Conservation (phyloP, 352 stramenopile genomes). For the Pythium aquatile region DNA sequence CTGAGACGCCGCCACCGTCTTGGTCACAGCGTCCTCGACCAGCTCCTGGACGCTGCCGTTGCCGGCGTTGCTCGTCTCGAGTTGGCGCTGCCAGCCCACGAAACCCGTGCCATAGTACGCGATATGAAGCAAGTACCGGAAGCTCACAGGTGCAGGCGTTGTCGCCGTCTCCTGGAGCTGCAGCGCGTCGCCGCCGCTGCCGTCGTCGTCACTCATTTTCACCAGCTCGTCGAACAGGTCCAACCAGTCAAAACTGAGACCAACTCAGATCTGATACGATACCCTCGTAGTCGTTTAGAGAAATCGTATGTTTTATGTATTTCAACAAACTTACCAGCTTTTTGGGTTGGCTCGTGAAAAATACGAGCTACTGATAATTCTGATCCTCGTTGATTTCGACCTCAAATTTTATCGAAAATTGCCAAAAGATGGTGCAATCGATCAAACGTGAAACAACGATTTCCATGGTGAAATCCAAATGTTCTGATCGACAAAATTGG, state of each 20-base stretch:
- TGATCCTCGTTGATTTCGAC: too few species aligned
- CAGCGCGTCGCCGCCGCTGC: neutral
- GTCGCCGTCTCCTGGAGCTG: neutral
- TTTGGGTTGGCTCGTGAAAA: too few species aligned
- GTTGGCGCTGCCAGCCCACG: conserved; percentile 80
- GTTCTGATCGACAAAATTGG: too few species aligned
- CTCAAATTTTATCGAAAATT: too few species aligned
- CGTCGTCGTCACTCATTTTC: conserved; percentile 19
- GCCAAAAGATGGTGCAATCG: too few species aligned
- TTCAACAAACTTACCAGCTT: too few species aligned
- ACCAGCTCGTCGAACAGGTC: neutral
- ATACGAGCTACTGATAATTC: too few species aligned
- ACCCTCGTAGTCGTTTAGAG: too few species aligned
- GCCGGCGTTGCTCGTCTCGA: conserved; percentile 43
- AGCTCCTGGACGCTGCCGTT: conserved; percentile 77
- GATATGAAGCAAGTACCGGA: conserved; percentile 69
- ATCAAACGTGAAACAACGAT: too few species aligned
- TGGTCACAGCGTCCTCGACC: conserved; percentile 67
- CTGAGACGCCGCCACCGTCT: conserved; percentile 36
- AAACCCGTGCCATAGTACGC: conserved; percentile 76
- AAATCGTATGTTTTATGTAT: too few species aligned
- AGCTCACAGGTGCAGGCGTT: neutral
- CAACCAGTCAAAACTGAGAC: neutral
- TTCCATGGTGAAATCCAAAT: too few species aligned
- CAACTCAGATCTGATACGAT: conserved; percentile 17